phyloP scores from a whole-genome alignment of 768 basidiomycete species.

The Russula sp. region DNA sequence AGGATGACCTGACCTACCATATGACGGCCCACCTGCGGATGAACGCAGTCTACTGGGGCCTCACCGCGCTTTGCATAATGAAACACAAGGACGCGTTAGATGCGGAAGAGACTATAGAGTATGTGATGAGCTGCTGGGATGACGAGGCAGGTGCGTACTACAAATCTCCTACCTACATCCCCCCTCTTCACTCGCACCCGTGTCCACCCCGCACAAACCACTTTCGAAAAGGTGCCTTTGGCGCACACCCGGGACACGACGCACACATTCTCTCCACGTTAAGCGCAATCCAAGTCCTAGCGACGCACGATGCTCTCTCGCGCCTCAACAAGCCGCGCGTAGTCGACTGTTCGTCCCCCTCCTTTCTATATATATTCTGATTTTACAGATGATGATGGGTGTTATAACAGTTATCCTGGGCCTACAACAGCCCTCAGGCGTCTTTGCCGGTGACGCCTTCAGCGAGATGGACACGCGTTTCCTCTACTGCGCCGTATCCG shows the following conservation, averaged over 20 bases:
- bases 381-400: background rate
- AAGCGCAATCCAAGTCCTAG: constrained; percentile 88
- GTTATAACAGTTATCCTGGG: constrained; percentile 70
- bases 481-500: constrained; percentile 79
- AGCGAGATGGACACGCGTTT: constrained; percentile 96
- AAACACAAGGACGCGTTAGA: constrained; percentile 73
- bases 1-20: constrained; percentile 84
- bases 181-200: no score
- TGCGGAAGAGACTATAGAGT: constrained; percentile 78
- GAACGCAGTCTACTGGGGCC: constrained; percentile 94
- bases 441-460: constrained; percentile 86
- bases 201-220: background rate
- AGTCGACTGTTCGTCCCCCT: constrained; percentile 59
- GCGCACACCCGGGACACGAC: constrained; percentile 91
- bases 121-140: constrained; percentile 95
- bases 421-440: constrained; percentile 80
- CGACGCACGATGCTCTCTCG: constrained; percentile 79
- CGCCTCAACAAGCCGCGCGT: constrained; percentile 69
- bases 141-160: constrained; percentile 70
- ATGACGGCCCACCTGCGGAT: constrained; percentile 89
- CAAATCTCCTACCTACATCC: background rate
- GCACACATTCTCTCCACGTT: constrained; percentile 83
- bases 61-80: constrained; percentile 81
- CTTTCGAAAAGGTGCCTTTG: constrained; percentile 79
- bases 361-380: background rate